These are phyloP conservation scores for Yarrowia sp. DNA, from an alignment of 805 yeast genomes.

Conservation along the genomic window DNA sequence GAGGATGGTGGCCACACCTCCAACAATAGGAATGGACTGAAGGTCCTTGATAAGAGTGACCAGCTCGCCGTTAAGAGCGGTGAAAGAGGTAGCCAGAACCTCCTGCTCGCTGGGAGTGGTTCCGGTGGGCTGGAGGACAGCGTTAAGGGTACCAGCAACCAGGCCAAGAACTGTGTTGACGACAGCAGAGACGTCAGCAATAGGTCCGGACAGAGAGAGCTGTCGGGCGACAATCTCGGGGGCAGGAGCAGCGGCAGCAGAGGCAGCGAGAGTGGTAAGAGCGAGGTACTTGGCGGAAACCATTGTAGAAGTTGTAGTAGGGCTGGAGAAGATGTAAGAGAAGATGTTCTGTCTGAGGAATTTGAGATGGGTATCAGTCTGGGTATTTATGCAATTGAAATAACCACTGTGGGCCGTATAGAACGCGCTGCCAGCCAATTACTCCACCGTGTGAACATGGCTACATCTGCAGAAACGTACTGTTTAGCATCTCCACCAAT, in stretches of 20 bases:
- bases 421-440: not conserved
- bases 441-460: constrained; percentile 6
- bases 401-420: no score
- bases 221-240: constrained; percentile 8
- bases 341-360: not conserved
- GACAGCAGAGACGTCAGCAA: not conserved
- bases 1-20: not conserved
- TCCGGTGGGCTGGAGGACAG: constrained; percentile 1
- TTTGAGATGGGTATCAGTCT: not conserved
- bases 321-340: not conserved
- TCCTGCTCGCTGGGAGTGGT: not conserved
- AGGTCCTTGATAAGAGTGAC: not conserved
- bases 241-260: not conserved
- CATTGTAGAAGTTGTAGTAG: not conserved
- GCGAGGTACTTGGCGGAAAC: constrained; percentile 17
- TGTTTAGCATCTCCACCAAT: not conserved
- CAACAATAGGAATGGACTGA: not conserved
- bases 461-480: no score
- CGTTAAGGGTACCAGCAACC: not conserved
- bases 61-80: constrained; percentile 3
- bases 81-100: constrained; percentile 2
- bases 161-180: constrained; percentile 7
- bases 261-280: not conserved
- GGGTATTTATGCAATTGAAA: not conserved
- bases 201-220: not conserved